phyloP scores from a whole-genome alignment of 2,329 filamentous ascomycete species.

The Microsporum audouinii region DNA sequence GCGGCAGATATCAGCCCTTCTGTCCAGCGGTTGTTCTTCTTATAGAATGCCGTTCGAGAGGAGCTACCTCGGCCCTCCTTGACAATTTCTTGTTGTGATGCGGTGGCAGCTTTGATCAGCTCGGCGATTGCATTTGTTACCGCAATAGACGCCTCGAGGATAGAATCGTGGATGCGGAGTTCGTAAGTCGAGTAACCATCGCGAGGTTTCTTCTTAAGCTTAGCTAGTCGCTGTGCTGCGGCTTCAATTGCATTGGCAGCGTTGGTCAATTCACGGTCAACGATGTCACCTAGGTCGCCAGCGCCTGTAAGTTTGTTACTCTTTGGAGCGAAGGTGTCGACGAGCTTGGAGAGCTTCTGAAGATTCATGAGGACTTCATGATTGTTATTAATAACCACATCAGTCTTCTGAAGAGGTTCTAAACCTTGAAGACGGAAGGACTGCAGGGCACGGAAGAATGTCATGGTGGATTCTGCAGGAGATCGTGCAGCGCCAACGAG shows the following conservation, averaged over 20 bases:
- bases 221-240: conserved; percentile 75
- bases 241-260: conserved; percentile 92
- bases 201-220: conserved; percentile 90
- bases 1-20: conserved; percentile 94
- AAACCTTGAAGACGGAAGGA: conserved; percentile 88
- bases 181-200: conserved; percentile 95
- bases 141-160: conserved; percentile 81
- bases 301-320: conserved; percentile 65
- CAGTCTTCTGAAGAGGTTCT: conserved; percentile 83
- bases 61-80: conserved; percentile 79
- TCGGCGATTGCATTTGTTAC: conserved; percentile 89
- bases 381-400: conserved; percentile 95
- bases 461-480: conserved; percentile 75
- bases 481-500: conserved; percentile 71
- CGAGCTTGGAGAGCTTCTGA: conserved; percentile 84
- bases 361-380: conserved; percentile 91
- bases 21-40: conserved; percentile 99
- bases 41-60: conserved; percentile 90
- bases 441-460: conserved; percentile 88
- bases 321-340: conserved; percentile 82
- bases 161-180: conserved; percentile 88
- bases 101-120: conserved; percentile 88
- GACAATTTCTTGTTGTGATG: conserved; percentile 92
- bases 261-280: conserved; percentile 83
- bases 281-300: conserved; percentile 83